Evolutionary conservation across 768 basidiomycete genomes (phyloP).

Genomic region (Crucibulum laeve): DNA sequence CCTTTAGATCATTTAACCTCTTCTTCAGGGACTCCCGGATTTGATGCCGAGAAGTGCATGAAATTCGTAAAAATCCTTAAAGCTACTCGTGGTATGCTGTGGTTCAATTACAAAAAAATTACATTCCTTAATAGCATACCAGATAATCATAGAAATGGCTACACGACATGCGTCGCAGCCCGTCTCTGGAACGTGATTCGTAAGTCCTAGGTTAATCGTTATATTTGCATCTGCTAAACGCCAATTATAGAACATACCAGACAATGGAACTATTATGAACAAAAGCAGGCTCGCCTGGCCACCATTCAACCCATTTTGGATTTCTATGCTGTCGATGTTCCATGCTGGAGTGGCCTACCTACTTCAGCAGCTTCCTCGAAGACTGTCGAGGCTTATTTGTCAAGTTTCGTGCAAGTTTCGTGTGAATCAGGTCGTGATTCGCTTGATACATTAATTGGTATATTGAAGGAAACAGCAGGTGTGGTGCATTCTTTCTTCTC

Average conservation of each 20-base stretch:
- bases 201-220: conserved; percentile 17
- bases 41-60: conserved; percentile 39
- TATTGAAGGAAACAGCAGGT: no score
- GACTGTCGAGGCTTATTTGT: conserved; percentile 37
- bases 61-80: conserved; percentile 47
- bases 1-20: conserved; percentile 57
- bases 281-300: conserved; percentile 49
- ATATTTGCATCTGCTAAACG: conserved; percentile 6
- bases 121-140: neutral
- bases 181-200: conserved; percentile 46
- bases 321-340: conserved; percentile 26
- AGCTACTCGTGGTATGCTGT: conserved; percentile 33
- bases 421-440: no score
- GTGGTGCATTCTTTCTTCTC: no score
- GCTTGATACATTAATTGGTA: no score
- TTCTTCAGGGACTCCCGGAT: conserved; percentile 54
- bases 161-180: conserved; percentile 41
- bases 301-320: conserved; percentile 46
- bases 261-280: conserved; percentile 52
- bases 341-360: conserved; percentile 26
- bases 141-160: conserved; percentile 25
- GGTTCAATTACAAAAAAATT: neutral
- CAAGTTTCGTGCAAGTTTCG: conserved; percentile 42
- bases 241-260: conserved; percentile 40
- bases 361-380: conserved; percentile 39